phyloP scores from a whole-genome alignment of 164 flowering plant species.

The Chimonanthus salicifolius region DNA sequence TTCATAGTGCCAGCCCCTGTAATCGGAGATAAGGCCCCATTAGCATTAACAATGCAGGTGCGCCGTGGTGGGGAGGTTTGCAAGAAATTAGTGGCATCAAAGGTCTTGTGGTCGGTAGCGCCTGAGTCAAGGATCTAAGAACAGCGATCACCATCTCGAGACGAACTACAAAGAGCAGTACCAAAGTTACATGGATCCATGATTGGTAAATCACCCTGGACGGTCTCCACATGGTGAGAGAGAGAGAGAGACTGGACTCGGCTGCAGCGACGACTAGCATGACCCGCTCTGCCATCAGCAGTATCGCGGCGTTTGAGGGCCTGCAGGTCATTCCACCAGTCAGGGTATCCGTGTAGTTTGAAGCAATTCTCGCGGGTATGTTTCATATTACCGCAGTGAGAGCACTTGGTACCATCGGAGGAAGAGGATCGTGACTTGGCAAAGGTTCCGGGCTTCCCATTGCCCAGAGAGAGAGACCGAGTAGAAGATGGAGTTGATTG shows the following conservation, averaged over 20 bases:
- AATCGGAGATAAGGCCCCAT: too few species aligned
- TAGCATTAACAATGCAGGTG: too few species aligned
- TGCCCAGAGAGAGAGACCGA: neutral
- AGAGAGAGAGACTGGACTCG: neutral
- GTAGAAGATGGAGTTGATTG: too few species aligned
- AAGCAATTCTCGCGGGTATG: neutral
- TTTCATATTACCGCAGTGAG: neutral
- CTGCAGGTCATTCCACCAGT: constrained; percentile 1
- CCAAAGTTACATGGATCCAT: neutral
- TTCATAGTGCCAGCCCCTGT: too few species aligned
- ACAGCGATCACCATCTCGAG: neutral
- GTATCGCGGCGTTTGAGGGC: neutral
- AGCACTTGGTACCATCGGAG: too few species aligned
- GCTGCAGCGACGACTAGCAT: neutral
- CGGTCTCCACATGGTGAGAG: neutral
- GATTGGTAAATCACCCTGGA: neutral
- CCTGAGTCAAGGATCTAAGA: neutral
- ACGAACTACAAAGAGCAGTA: neutral
- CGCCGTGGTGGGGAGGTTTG: neutral
- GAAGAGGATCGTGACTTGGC: too few species aligned
- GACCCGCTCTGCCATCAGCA: neutral
- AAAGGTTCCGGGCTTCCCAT: neutral
- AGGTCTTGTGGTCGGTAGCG: neutral
- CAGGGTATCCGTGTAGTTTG: constrained; percentile 1
- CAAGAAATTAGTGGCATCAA: neutral